These are phyloP conservation scores for Paracoccidioides lutzii DNA, from an alignment of 2,329 filamentous ascomycete species.

Conservation along the genomic window DNA sequence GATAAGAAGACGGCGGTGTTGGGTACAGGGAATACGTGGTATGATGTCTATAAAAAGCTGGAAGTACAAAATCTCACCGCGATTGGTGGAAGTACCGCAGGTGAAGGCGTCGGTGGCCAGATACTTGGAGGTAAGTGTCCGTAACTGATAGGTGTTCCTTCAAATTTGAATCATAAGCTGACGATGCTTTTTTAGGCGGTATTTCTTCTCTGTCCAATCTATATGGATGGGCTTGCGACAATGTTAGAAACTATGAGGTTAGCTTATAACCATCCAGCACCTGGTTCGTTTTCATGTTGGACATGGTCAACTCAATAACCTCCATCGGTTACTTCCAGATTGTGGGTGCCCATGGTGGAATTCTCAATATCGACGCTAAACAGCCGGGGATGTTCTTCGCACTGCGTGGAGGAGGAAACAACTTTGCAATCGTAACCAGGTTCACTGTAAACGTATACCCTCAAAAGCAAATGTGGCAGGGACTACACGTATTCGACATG, in stretches of 20 bases:
- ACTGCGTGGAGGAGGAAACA: slow-evolving; percentile 35
- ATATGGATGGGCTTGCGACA: slow-evolving; percentile 25
- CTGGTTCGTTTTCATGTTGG: neutral
- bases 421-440: slow-evolving; percentile 27
- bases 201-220: slow-evolving; percentile 22
- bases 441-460: slow-evolving; percentile 30
- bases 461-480: slow-evolving; percentile 29
- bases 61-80: slow-evolving; percentile 20
- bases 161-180: slow-evolving; percentile 1
- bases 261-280: neutral
- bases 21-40: slow-evolving; percentile 25
- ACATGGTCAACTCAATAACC: neutral
- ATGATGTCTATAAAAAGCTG: slow-evolving; percentile 21
- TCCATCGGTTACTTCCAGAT: slow-evolving; percentile 16
- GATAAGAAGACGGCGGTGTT: slow-evolving; percentile 19
- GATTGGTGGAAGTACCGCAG: slow-evolving; percentile 21
- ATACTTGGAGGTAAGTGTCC: slow-evolving; percentile 15
- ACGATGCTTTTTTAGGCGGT: slow-evolving; percentile 14
- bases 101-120: slow-evolving; percentile 18
- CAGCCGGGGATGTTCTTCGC: slow-evolving; percentile 40
- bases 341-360: slow-evolving; percentile 29
- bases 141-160: neutral
- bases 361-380: slow-evolving; percentile 27
- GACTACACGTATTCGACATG: slow-evolving; percentile 18
- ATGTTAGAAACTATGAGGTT: slow-evolving; percentile 23